A percentile compares a stretch with the other conserved stretches of the same genome.
phyloP scores from a whole-genome alignment of 139 green algal genomes.

The Tetraselmis striata region DNA sequence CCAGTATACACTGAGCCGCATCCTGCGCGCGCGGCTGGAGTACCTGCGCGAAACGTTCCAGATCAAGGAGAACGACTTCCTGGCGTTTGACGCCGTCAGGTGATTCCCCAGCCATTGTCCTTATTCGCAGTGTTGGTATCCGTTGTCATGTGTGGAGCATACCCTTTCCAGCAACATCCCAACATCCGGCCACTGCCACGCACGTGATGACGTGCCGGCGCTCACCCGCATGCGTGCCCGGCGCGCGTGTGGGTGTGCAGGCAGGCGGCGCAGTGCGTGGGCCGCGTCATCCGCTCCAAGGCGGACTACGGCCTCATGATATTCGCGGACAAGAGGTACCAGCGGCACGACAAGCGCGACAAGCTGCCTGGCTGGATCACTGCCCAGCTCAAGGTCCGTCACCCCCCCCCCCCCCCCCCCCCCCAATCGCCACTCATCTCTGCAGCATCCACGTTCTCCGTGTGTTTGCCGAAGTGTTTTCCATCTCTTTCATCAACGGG shows the following conservation, averaged over 20 bases:
- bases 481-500: no score
- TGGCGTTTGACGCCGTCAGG: constrained; percentile 94
- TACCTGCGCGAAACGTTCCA: constrained; percentile 88
- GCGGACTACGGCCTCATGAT: constrained; percentile 50
- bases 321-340: constrained; percentile 71
- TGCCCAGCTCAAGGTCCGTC: constrained; percentile 52
- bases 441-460: no score
- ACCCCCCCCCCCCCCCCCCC: no score
- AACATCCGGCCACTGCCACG: neutral
- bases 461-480: no score
- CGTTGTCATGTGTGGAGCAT: neutral
- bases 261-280: constrained; percentile 96
- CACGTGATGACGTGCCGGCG: neutral
- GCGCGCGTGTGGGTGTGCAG: constrained; percentile 11
- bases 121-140: neutral
- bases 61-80: constrained; percentile 89
- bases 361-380: constrained; percentile 95
- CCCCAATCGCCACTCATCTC: no score
- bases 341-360: constrained; percentile 94
- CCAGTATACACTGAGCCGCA: constrained; percentile 52
- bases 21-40: constrained; percentile 65
- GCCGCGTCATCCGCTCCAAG: constrained; percentile 97
- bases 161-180: neutral
- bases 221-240: neutral
- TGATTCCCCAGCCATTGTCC: neutral